Evolutionary conservation across 2,329 filamentous ascomycete genomes (phyloP).

Genomic region (Alternaria incomplexa): DNA sequence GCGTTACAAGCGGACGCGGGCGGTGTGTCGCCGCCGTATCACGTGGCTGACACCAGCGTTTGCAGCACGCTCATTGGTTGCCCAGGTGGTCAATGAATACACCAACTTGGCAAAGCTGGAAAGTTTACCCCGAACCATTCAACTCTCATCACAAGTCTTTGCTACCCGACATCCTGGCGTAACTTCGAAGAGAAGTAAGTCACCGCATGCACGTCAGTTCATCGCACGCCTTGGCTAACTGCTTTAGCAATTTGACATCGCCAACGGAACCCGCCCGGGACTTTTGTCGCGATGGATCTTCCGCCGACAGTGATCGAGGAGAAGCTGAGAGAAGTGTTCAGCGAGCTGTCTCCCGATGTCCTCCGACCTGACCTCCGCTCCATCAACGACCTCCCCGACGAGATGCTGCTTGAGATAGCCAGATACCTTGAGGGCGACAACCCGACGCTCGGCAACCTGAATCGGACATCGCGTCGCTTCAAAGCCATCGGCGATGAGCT

Average conservation of each 20-base stretch:
- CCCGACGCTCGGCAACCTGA: not conserved
- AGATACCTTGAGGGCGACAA: not conserved
- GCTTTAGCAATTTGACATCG: not conserved
- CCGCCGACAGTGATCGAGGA: not conserved
- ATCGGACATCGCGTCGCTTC: not conserved
- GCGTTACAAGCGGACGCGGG: not conserved
- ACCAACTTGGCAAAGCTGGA: not conserved
- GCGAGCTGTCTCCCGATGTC: not conserved
- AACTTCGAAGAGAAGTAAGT: not conserved
- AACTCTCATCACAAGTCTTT: not conserved
- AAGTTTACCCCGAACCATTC: not conserved
- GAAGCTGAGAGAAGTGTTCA: not conserved
- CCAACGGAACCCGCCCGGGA: not conserved
- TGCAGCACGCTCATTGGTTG: not conserved
- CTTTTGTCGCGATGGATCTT: not conserved
- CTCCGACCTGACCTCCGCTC: not conserved
- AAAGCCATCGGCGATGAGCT: not conserved
- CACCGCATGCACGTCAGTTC: not conserved
- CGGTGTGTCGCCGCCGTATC: not conserved
- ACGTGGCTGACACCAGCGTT: not conserved
- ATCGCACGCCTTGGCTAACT: not conserved
- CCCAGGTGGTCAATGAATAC: not conserved
- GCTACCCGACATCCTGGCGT: not conserved
- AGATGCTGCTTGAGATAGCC: not conserved
- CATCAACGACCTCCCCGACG: not conserved